phyloP scores from a whole-genome alignment of 1,284 basidiomycete genomes.

The Exobasidium cylindrosporum region DNA sequence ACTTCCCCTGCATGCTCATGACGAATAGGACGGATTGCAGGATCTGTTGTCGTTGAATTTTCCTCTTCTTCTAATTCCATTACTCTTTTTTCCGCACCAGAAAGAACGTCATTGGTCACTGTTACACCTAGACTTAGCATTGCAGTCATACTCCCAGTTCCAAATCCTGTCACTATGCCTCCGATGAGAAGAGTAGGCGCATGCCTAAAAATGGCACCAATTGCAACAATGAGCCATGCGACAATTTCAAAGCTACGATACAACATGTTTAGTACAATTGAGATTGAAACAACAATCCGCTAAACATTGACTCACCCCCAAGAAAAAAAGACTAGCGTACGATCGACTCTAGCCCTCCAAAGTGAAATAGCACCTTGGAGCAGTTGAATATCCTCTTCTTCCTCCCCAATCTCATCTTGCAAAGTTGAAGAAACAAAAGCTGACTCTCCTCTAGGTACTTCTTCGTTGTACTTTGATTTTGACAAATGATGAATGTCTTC shows the following conservation, averaged over 20 bases:
- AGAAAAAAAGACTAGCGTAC: not conserved
- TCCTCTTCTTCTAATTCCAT: not conserved
- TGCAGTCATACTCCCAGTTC: not conserved
- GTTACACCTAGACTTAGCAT: not conserved
- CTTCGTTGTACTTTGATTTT: not conserved
- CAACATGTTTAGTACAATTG: no score
- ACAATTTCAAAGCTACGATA: not conserved
- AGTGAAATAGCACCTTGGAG: not conserved
- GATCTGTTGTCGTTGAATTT: not conserved
- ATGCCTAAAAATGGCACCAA: not conserved
- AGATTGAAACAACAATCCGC: no score
- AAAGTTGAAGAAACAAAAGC: not conserved
- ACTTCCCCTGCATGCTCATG: not conserved
- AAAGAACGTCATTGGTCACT: not conserved
- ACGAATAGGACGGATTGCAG: not conserved
- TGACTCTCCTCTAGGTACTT: not conserved
- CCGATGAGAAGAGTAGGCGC: not conserved
- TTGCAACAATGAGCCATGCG: not conserved
- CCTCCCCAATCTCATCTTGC: not conserved
- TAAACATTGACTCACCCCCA: not conserved
- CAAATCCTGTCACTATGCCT: not conserved
- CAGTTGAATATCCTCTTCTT: not conserved
- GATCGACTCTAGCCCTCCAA: conserved; percentile 2
- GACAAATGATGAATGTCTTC: conserved; percentile 1
- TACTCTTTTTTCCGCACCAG: not conserved